Base-by-base conservation (phyloP, 2,329 filamentous ascomycete species). In the Alternaria tenuissima region DNA sequence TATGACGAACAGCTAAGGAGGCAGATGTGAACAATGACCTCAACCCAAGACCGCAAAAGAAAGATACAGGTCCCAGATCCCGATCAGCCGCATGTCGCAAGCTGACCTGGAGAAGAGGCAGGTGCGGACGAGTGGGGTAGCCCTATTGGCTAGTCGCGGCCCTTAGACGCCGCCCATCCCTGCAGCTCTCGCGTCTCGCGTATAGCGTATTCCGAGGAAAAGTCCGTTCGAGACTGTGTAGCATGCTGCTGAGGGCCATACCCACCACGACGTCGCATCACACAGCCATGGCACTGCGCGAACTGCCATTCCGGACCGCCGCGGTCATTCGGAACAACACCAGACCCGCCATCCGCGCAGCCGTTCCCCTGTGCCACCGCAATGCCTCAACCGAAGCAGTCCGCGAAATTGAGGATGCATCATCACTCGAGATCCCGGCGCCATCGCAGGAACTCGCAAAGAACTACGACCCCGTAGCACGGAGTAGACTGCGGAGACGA, bases 381-480 rank as follows among this genome's bases (percentile, higher is more conserved):
- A 79, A 83, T 81, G 81, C 78, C 74, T 84, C 83, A 53, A 76
- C 80, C 54, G 73, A 80, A 49, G 76, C 81, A 59, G 64, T 78
- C 36, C 64, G 78, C 8, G 82, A 85, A 7, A 76, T 86, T 24
- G 84, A 87, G 67, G 69, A 79, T 18, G 74, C 76, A 14, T 83
- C 81, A 53, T 85, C 84, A 42, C 74, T 85, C 52, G 73, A 76
- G 24, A 67, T 74, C 30, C 66, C 78, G 56, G 74, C 74, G 38
- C 71, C 78, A 26, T 78, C 79, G 30, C 76, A 78, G 48, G 77
- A 80, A n/a, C 67, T 78, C 9, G 75, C 81, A 51, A 79, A 84
- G 66, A 66, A 63, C 48, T 87, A 79, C 63, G 82, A 87, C 68
- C 84, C 84, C 9, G 67, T 85, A 44, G 82, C 78, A 47, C 78